A percentile compares a stretch with the other conserved stretches of the same genome.
phyloP scores from a whole-genome alignment of 2,329 filamentous ascomycete genomes.

The Ascochyta koolunga region DNA sequence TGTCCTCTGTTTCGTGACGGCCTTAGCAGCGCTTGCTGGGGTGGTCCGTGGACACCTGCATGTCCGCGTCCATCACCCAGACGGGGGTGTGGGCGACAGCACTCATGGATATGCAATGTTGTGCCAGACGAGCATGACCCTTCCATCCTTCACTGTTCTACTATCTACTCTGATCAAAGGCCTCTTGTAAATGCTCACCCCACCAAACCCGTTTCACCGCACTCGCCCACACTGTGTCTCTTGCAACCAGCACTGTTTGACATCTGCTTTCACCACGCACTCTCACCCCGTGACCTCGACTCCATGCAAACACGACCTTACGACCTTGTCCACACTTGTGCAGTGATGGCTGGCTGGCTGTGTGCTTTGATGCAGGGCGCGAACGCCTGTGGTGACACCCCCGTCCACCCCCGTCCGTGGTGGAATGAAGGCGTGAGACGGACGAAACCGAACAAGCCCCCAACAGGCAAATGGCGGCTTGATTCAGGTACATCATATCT shows the following conservation, averaged over 20 bases:
- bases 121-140: neutral
- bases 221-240: constrained; percentile 21
- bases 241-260: constrained; percentile 26
- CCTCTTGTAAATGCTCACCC: constrained; percentile 6
- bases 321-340: neutral
- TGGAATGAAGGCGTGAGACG: constrained; percentile 12
- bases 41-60: constrained; percentile 8
- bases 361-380: constrained; percentile 12
- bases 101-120: neutral
- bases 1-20: neutral
- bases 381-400: constrained; percentile 13
- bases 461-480: constrained; percentile 3
- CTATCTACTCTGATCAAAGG: neutral
- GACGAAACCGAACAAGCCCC: neutral
- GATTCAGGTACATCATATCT: constrained; percentile 5
- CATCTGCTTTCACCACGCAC: neutral
- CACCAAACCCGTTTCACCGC: constrained; percentile 24
- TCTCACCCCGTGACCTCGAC: neutral
- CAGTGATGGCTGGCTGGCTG: neutral
- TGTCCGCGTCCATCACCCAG: constrained; percentile 2
- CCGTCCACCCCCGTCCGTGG: constrained; percentile 6
- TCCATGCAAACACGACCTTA: neutral
- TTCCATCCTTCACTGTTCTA: neutral
- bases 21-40: constrained; percentile 10
- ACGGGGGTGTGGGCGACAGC: neutral